Conservation (phyloP, 129 eudicot species). For the Tagetes patula region DNA sequence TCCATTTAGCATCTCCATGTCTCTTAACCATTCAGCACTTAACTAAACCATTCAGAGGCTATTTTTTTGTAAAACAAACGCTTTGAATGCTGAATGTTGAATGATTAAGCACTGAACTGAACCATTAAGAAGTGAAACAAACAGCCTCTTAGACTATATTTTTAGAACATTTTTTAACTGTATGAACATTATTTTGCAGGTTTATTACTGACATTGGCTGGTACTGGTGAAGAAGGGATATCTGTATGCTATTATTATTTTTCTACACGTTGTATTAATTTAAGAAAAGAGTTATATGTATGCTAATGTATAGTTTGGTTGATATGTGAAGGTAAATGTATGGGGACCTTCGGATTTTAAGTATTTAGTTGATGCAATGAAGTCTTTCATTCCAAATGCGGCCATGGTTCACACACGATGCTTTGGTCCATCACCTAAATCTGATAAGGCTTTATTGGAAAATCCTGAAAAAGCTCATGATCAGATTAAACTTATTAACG, state of each 20-base stretch:
- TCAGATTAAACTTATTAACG: constrained; percentile 62
- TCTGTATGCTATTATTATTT: constrained; percentile 51
- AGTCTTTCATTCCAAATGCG: constrained; percentile 86
- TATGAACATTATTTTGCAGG: constrained; percentile 42
- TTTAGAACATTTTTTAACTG: neutral
- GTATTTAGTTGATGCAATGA: constrained; percentile 79
- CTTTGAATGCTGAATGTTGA: too few relatives aligned
- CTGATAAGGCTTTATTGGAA: constrained; percentile 34
- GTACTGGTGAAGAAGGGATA: constrained; percentile 90
- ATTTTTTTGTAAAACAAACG: too few relatives aligned
- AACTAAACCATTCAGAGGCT: too few relatives aligned
- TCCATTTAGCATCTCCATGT: too few relatives aligned
- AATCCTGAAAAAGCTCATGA: constrained; percentile 36
- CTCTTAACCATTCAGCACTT: too few relatives aligned
- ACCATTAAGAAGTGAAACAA: too few relatives aligned
- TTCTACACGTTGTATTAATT: constrained; percentile 5
- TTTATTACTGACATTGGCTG: constrained; percentile 81
- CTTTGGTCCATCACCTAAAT: constrained; percentile 56
- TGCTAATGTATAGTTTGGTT: constrained; percentile 1
- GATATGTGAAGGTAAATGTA: constrained; percentile 60
- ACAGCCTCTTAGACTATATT: neutral
- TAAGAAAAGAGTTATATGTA: neutral
- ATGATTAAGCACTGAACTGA: too few relatives aligned
- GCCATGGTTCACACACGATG: constrained; percentile 87
- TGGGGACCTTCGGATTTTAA: constrained; percentile 96